These are phyloP conservation scores for Penicillium sp. DNA, from an alignment of 2,329 filamentous ascomycete species.

Conservation along the genomic window DNA sequence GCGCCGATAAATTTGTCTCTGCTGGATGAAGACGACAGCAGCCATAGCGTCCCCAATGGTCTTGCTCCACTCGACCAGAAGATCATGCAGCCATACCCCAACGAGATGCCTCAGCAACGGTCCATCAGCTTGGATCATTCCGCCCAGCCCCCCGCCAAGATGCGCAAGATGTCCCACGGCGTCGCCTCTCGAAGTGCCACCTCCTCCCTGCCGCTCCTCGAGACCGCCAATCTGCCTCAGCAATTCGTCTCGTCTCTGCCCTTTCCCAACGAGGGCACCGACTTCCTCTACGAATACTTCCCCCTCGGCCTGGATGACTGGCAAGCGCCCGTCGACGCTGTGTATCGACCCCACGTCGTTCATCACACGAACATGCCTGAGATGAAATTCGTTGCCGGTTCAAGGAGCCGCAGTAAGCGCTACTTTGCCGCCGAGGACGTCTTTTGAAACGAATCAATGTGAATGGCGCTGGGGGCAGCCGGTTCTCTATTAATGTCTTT, in stretches of 20 bases:
- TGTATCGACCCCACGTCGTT: constrained; percentile 89
- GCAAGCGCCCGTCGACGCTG: constrained; percentile 86
- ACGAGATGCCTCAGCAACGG: constrained; percentile 32
- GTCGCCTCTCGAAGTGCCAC: constrained; percentile 34
- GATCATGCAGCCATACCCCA: constrained; percentile 26
- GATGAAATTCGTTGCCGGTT: constrained; percentile 65
- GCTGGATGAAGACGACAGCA: constrained; percentile 57
- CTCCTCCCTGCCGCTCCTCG: constrained; percentile 37
- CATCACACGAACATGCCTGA: constrained; percentile 78
- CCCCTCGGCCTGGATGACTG: constrained; percentile 87
- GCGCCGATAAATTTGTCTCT: constrained; percentile 59
- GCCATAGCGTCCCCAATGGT: constrained; percentile 38
- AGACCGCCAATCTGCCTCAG: constrained; percentile 36
- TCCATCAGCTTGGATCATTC: constrained; percentile 31
- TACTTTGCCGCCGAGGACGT: constrained; percentile 68
- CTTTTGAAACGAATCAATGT: constrained; percentile 25
- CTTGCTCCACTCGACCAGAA: constrained; percentile 26
- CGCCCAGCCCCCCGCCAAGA: constrained; percentile 39
- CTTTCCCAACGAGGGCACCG: constrained; percentile 66
- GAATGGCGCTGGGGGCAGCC: constrained; percentile 9
- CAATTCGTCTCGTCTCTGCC: constrained; percentile 60
- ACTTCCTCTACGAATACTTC: constrained; percentile 92
- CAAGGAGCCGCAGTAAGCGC: constrained; percentile 67
- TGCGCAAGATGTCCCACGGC: constrained; percentile 40
- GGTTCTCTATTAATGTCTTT: neutral